Evolutionary conservation across 192 early-diverging fungal species (phyloP), one percentile per base, ranked within the genome.

Genomic region (Gamsiella multidivaricata): DNA sequence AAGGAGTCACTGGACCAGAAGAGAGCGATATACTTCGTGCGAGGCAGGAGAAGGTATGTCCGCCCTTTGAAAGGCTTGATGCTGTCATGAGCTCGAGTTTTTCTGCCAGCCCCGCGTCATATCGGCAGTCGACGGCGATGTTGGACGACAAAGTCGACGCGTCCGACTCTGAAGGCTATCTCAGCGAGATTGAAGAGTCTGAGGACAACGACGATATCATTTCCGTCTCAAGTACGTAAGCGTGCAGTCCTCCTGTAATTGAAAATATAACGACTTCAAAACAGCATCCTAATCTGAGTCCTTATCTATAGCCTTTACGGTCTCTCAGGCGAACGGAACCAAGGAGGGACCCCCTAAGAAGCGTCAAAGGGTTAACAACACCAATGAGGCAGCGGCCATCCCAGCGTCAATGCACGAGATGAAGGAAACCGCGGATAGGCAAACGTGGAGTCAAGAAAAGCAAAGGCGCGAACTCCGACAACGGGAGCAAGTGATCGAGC

Each of bases 1-100:
- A 31, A 31, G 51, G 23, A 3, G 22, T 50, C 18, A 9, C 7
- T 23, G 14, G 18, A 9, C 47, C 51, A 32, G n/a, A 26, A 17
- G 51, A 26, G 6, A 32, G 51, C 26, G 51, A 53, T 29, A 53
- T 9, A 9, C 23, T 53, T 53, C 51, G 5, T 26, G 51, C 23
- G 51, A 26, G 51, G 7, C 51, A 26, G 29, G 28, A 29, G 29
- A 12, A 56, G 9, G 12, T 56, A 37, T 56, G 54, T 20, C 54
- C 54, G 31, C 54, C 54, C 12, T 56, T 56, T 22, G 32, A 56
- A 20, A 6, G 34, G 34, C 31, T 56, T 15, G 28, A 56, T 37
- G 15, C 54, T 7, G 54, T 56, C 34, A 20, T 56, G 18, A 36
- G 34, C 23, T 56, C 54, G 31, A 56, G 54, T 56, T 33, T 56